Percentiles rank a stretch among this genome's conserved stretches.
These are phyloP conservation scores for Plasmodium berghei DNA, from an alignment of 169 alveolate genomes.

Conservation along the genomic window DNA sequence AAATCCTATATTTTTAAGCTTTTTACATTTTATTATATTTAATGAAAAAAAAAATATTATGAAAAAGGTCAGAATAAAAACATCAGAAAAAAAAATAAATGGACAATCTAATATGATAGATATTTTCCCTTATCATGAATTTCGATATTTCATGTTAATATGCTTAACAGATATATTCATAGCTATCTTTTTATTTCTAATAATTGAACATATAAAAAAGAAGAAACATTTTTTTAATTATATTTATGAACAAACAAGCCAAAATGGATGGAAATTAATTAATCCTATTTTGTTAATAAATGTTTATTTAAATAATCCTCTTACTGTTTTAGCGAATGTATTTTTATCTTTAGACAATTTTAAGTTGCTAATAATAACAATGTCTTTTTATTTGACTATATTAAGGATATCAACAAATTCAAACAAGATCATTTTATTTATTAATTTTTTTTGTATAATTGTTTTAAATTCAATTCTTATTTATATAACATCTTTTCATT, in stretches of 20 bases:
- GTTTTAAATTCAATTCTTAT: constrained; percentile 20
- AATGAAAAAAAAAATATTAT: background rate
- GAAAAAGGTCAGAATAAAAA: no score
- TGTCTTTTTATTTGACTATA: constrained; percentile 37
- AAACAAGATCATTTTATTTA: constrained; percentile 5
- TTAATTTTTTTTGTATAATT: no score
- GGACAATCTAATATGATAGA: background rate
- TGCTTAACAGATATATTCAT: constrained; percentile 24
- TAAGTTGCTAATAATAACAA: constrained; percentile 33
- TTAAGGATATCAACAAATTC: constrained; percentile 6
- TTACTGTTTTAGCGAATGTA: constrained; percentile 26
- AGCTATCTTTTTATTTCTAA: constrained; percentile 45
- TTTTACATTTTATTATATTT: constrained; percentile 20
- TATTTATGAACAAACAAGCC: background rate
- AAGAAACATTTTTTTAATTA: constrained; percentile 29
- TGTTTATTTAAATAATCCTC: constrained; percentile 51
- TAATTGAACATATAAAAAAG: constrained; percentile 12
- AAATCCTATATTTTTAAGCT: constrained; percentile 30
- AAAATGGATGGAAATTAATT: constrained; percentile 27
- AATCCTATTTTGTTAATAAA: constrained; percentile 34
- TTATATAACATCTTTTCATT: constrained; percentile 63
- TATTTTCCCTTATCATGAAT: constrained; percentile 12
- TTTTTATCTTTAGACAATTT: constrained; percentile 57
- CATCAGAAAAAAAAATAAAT: background rate
- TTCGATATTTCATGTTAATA: constrained; percentile 36